These are phyloP conservation scores for Camillea tinctor DNA, from an alignment of 2,329 filamentous ascomycete genomes.

Conservation along the genomic window DNA sequence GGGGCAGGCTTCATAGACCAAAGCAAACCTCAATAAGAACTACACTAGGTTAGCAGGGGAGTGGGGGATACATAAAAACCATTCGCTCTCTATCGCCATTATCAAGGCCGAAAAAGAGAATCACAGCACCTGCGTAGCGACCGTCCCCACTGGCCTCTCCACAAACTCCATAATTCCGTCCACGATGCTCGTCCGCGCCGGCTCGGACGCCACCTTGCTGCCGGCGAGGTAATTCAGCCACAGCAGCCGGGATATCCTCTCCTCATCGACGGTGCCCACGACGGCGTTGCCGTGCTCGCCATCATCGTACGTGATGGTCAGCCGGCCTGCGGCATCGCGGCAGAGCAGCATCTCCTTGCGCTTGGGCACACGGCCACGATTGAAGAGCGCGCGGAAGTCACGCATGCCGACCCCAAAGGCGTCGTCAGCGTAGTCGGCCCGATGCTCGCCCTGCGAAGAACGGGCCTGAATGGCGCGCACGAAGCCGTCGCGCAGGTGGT, in stretches of 20 bases:
- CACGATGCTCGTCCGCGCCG: constrained; percentile 76
- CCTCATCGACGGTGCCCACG: constrained; percentile 73
- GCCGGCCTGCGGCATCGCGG: constrained; percentile 61
- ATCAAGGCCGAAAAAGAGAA: neutral
- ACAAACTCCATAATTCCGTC: constrained; percentile 87
- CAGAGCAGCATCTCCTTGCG: constrained; percentile 72
- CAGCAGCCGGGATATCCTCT: constrained; percentile 74
- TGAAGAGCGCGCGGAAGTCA: constrained; percentile 80
- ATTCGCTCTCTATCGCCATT: neutral
- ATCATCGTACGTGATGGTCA: constrained; percentile 68
- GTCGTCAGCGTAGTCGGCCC: constrained; percentile 61
- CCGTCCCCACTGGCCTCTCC: constrained; percentile 81
- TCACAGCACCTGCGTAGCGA: constrained; percentile 71
- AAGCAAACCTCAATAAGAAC: too few species aligned
- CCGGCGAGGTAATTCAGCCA: constrained; percentile 92
- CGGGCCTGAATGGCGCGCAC: constrained; percentile 79
- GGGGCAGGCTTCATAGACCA: too few species aligned
- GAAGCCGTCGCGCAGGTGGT: constrained; percentile 87
- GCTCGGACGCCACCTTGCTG: constrained; percentile 81
- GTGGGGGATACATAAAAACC: too few species aligned
- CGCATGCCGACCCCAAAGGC: constrained; percentile 72
- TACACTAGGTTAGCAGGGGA: too few species aligned
- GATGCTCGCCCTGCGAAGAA: constrained; percentile 53
- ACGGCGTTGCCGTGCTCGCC: constrained; percentile 48
- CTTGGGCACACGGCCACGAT: constrained; percentile 77